A percentile compares a stretch with the other conserved stretches of the same genome.
Evolutionary conservation across 192 early-diverging fungal genomes (phyloP).

Genomic region (Ramicandelaber brevisporus): DNA sequence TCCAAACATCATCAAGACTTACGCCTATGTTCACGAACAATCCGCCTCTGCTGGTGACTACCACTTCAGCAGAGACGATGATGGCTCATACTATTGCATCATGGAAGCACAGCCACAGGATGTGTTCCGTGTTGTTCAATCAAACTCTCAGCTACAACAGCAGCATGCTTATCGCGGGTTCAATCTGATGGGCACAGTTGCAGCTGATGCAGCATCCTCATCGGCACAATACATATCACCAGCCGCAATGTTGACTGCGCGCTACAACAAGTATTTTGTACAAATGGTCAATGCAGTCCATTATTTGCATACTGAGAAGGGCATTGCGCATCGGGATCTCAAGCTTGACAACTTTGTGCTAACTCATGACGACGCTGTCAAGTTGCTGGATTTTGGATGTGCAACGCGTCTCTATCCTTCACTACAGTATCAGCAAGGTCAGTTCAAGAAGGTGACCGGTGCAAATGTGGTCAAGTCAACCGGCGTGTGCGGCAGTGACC

Average conservation of each 20-base stretch:
- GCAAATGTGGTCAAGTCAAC: conserved; percentile 25
- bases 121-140: conserved; percentile 57
- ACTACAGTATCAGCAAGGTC: conserved; percentile 32
- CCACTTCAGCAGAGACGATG: conserved; percentile 17
- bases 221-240: conserved; percentile 36
- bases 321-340: conserved; percentile 82
- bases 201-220: conserved; percentile 33
- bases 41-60: not conserved
- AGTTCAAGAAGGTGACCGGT: conserved; percentile 67
- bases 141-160: conserved; percentile 28
- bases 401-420: conserved; percentile 32
- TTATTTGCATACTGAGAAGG: conserved; percentile 28
- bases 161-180: conserved; percentile 38
- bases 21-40: conserved; percentile 16
- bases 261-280: conserved; percentile 46
- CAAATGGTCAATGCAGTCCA: conserved; percentile 44
- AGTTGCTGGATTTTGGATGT: conserved; percentile 92
- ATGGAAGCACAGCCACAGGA: conserved; percentile 86
- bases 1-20: conserved; percentile 30
- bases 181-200: no score
- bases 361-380: conserved; percentile 43
- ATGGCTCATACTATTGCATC: conserved; percentile 34
- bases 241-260: conserved; percentile 38
- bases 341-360: conserved; percentile 81
- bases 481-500: conserved; percentile 73